Conservation (phyloP, 306 rosid species). For the Dalbergia cochinchinensis region DNA sequence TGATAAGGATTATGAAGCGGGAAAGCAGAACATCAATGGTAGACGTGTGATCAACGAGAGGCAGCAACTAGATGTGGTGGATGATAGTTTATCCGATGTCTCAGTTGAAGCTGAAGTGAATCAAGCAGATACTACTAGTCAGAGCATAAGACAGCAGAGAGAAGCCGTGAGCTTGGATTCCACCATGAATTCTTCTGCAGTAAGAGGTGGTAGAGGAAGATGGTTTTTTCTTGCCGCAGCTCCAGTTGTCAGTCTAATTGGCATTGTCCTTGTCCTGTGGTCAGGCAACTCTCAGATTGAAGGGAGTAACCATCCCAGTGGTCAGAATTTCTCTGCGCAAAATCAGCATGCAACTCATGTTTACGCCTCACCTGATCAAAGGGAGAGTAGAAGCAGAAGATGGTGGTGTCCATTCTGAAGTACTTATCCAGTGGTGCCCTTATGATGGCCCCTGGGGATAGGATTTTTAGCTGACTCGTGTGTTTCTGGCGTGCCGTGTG, state of each 20-base stretch:
- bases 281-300: conserved; percentile 71
- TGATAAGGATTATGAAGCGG: conserved; percentile 87
- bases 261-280: conserved; percentile 88
- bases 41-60: conserved; percentile 52
- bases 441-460: conserved; percentile 40
- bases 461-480: conserved; percentile 40
- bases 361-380: conserved; percentile 56
- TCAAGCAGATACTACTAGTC: conserved; percentile 52
- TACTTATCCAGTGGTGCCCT: background rate
- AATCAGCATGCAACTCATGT: conserved; percentile 51
- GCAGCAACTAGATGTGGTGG: conserved; percentile 53
- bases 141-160: conserved; percentile 45
- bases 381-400: conserved; percentile 81
- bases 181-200: conserved; percentile 47
- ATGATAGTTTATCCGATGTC: conserved; percentile 56
- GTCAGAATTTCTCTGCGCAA: conserved; percentile 44
- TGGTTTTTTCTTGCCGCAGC: conserved; percentile 91
- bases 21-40: conserved; percentile 57
- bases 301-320: conserved; percentile 50
- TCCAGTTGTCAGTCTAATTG: conserved; percentile 85
- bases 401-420: conserved; percentile 87
- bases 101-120: conserved; percentile 56
- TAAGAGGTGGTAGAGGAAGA: conserved; percentile 67
- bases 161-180: conserved; percentile 39
- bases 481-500: conserved; percentile 40